Evolutionary conservation across 129 eudicot genomes (phyloP).

Genomic region (Erigeron canadensis): DNA sequence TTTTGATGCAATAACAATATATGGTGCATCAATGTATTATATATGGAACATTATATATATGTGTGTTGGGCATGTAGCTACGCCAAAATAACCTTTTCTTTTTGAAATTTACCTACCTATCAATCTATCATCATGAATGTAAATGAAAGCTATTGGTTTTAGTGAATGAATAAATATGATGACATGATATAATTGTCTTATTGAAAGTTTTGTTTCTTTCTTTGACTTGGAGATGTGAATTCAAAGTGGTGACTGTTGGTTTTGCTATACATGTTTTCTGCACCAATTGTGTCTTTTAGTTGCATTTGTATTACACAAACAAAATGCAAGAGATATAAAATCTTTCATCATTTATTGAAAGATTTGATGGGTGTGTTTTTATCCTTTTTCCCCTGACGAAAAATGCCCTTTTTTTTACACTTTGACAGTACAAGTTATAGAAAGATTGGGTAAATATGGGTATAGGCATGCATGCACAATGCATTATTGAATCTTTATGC

Average conservation of each 20-base stretch:
- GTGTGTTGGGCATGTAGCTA: too few relatives aligned
- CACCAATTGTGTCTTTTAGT: constrained; percentile 31
- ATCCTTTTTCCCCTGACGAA: constrained; percentile 22
- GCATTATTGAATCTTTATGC: constrained; percentile 24
- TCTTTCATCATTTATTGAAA: constrained; percentile 39
- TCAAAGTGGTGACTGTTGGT: constrained; percentile 32
- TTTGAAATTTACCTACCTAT: not conserved
- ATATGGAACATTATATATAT: too few relatives aligned
- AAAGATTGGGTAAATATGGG: constrained; percentile 5
- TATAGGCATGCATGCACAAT: not conserved
- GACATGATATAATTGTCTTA: constrained; percentile 23
- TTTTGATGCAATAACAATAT: too few relatives aligned
- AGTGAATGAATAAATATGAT: constrained; percentile 1
- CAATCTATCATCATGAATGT: too few relatives aligned
- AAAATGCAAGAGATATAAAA: constrained; percentile 25
- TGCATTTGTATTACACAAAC: constrained; percentile 21
- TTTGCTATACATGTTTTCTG: constrained; percentile 36
- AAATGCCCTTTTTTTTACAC: constrained; percentile 14
- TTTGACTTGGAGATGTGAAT: constrained; percentile 30
- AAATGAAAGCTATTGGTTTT: not conserved
- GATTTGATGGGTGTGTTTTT: constrained; percentile 30
- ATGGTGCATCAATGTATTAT: too few relatives aligned
- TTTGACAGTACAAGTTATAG: constrained; percentile 11
- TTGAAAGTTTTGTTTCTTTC: constrained; percentile 25
- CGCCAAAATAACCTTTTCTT: too few relatives aligned